Evolutionary conservation across 331 rosid genomes (phyloP).

Genomic region (Pyracantha coccinea): DNA sequence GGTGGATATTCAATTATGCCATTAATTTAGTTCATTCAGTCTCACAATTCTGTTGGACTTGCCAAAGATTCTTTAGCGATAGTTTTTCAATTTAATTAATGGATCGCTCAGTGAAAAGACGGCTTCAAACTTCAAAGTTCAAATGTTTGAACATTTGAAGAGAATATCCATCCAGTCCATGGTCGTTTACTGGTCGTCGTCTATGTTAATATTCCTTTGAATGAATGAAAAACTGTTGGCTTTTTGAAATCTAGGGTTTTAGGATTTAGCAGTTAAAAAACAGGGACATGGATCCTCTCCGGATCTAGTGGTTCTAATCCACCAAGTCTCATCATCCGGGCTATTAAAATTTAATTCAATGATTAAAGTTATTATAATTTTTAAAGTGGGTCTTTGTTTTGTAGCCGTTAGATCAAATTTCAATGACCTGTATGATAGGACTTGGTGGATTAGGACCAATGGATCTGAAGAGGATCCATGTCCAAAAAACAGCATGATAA

Average conservation of each 20-base stretch:
- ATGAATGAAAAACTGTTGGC: neutral
- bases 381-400: no score
- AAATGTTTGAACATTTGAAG: neutral
- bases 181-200: neutral
- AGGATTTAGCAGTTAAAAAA: neutral
- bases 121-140: constrained; percentile 9
- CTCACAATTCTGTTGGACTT: neutral
- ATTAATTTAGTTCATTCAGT: neutral
- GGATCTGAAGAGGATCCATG: no score
- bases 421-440: no score
- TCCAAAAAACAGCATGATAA: neutral
- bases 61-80: neutral
- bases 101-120: neutral
- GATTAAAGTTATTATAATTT: no score
- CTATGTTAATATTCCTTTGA: neutral
- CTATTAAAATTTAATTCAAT: no score
- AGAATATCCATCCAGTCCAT: neutral
- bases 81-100: neutral
- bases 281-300: no score
- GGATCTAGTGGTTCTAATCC: no score
- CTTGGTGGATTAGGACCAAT: no score
- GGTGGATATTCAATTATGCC: neutral
- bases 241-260: neutral
- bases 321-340: no score
- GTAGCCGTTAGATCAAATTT: no score